Conservation (phyloP, 306 rosid genomes). For the Cucurbita argyrosperma region DNA sequence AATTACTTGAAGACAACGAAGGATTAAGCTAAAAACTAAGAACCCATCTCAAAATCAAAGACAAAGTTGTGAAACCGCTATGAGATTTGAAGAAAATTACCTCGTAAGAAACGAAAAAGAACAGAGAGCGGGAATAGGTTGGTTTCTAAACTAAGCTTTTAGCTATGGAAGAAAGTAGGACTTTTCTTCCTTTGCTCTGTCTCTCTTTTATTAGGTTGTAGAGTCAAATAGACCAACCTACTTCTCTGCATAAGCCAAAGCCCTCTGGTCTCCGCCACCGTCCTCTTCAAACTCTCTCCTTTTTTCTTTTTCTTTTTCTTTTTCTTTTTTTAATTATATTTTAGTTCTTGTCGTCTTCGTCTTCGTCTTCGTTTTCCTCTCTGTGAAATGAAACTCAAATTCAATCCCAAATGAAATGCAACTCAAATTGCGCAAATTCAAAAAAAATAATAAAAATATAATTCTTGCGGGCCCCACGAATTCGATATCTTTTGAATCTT, state of each 20-base stretch:
- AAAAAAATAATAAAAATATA: background rate
- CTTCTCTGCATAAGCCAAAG: constrained; percentile 10
- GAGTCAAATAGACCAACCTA: constrained; percentile 48
- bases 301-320: background rate
- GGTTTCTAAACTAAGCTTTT: background rate
- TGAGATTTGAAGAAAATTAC: background rate
- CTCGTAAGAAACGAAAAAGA: background rate
- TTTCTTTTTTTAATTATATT: background rate
- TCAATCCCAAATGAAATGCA: constrained; percentile 5
- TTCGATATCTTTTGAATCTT: constrained; percentile 12
- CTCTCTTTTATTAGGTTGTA: constrained; percentile 11
- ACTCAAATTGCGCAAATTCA: background rate
- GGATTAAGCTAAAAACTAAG: background rate
- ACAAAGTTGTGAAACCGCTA: background rate
- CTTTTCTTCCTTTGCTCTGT: constrained; percentile 19
- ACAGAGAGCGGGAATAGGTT: background rate
- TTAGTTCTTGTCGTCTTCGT: background rate
- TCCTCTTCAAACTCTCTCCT: background rate
- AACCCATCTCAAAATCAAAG: background rate
- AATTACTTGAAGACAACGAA: background rate
- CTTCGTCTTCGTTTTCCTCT: background rate
- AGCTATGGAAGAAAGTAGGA: constrained; percentile 14
- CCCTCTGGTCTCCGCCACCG: constrained; percentile 19
- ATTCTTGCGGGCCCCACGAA: constrained; percentile 8
- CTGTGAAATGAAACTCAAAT: constrained; percentile 15